Base-by-base conservation (phyloP, 2,329 filamentous ascomycete genomes). In the Onygenales sp. region DNA sequence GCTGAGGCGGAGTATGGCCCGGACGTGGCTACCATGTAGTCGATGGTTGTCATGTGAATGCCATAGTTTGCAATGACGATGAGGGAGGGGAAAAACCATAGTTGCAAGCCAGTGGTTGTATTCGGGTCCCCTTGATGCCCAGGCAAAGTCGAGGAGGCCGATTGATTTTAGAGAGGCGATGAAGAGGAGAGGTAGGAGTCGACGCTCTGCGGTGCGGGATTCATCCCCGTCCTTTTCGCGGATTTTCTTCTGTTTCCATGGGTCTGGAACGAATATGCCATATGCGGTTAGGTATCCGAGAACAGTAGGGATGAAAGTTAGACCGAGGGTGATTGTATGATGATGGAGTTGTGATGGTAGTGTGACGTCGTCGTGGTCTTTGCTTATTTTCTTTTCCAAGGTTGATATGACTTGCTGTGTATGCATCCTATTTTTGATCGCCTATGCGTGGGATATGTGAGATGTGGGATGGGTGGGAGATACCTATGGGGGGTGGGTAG, bases 21-120 rank as follows among this genome's bases (percentile, higher is more conserved):
- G 61, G 85, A 85, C 0, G 80, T 75, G 33, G 78, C 81, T 44
- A 85, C 80, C 77, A 83, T 83, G 65, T 84, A 85, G 63, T 85
- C 82, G 59, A 85, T 82, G 2, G 79, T 82, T 6, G 79, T 77
- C 74, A 82, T 80, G 62, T 84, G 82, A 39, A 82, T 81, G 6
- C 63, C 56, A 52, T 61, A 68, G 58, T 85, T 85, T 4, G 81
- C 81, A 49, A 85, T 77, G 2, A 79, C 82, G 52, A 85, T 78
- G 14, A 81, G 63, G 2, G 70, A 61, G 2, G 77, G 75, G 59
- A 81, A 83, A 83, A 49, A 84, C 71, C 72, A 83, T 76, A 0
- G 80, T 77, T 0, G 71, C 76, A 47, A 83, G 80, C 82, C 82
- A 85, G 52, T 76, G 80, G 7, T 77, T 70, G 46, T 49, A 49